These are phyloP conservation scores for Neurospora sublineolata DNA, from an alignment of 495 filamentous ascomycete species.

Conservation along the genomic window DNA sequence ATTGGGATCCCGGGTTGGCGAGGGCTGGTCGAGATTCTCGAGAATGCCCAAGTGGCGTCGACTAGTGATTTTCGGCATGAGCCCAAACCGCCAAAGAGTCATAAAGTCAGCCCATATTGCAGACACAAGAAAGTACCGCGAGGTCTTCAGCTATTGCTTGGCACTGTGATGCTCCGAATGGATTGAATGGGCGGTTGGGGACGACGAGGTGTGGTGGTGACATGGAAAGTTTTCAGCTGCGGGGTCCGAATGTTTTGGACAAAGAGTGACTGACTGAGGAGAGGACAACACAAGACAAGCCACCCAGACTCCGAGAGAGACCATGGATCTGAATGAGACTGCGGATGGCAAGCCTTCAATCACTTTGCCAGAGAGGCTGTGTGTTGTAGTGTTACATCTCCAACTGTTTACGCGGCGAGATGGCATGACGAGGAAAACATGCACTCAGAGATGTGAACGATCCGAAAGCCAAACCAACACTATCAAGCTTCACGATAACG, in stretches of 20 bases:
- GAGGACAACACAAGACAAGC: background rate
- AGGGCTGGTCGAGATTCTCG: background rate
- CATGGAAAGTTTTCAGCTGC: background rate
- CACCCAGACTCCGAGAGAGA: background rate
- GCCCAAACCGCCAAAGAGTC: background rate
- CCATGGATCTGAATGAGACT: background rate
- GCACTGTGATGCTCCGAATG: background rate
- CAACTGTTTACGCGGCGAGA: background rate
- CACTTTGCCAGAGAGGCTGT: background rate
- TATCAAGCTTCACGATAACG: background rate
- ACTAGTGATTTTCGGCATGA: background rate
- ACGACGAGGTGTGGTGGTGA: background rate
- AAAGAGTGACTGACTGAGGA: background rate
- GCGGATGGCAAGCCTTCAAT: background rate
- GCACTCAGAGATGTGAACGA: background rate
- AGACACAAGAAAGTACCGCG: background rate
- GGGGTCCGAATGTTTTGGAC: background rate
- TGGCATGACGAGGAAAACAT: background rate
- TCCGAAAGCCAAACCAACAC: background rate
- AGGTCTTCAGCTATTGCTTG: background rate
- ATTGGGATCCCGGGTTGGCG: background rate
- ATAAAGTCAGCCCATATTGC: background rate
- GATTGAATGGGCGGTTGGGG: background rate
- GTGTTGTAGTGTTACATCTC: background rate
- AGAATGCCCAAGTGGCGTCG: background rate